Conservation (phyloP, 768 basidiomycete species). For the Lentinula raphanica region DNA sequence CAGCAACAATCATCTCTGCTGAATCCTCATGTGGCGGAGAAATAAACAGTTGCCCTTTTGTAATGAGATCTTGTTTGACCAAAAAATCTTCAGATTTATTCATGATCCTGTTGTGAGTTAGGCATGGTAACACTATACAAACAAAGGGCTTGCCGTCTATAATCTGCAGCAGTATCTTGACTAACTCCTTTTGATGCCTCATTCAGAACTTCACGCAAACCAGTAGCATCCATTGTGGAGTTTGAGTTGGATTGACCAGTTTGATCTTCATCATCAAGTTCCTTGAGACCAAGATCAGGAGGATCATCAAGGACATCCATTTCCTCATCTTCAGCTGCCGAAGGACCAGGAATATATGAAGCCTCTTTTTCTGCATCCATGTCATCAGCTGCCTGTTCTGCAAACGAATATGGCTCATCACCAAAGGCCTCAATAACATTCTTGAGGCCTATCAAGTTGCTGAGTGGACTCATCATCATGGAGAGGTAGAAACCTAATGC, state of each 20-base stretch:
- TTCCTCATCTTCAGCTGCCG: conserved; percentile 8
- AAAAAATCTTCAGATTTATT: conserved; percentile 15
- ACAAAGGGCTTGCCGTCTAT: conserved; percentile 25
- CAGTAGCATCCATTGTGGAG: background rate
- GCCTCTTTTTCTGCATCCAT: conserved; percentile 19
- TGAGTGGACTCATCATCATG: too few species aligned
- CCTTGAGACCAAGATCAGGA: background rate
- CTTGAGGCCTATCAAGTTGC: background rate
- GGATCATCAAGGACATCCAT: conserved; percentile 10
- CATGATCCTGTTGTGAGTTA: conserved; percentile 18
- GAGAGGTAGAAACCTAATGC: too few species aligned
- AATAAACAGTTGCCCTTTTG: conserved; percentile 16
- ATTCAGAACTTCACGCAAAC: conserved; percentile 12
- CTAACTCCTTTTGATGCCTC: conserved; percentile 26
- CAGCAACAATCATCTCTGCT: conserved; percentile 19
- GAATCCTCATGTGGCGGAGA: conserved; percentile 11
- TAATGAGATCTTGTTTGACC: conserved; percentile 12
- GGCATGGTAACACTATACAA: background rate
- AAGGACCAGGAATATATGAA: background rate
- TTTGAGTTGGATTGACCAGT: too few species aligned
- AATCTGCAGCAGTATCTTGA: conserved; percentile 23
- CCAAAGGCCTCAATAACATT: background rate
- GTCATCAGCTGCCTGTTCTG: conserved; percentile 17
- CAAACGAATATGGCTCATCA: background rate
- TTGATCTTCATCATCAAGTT: background rate